Conservation (phyloP, 352 stramenopile species). For the Phytophthora colocasiae region DNA sequence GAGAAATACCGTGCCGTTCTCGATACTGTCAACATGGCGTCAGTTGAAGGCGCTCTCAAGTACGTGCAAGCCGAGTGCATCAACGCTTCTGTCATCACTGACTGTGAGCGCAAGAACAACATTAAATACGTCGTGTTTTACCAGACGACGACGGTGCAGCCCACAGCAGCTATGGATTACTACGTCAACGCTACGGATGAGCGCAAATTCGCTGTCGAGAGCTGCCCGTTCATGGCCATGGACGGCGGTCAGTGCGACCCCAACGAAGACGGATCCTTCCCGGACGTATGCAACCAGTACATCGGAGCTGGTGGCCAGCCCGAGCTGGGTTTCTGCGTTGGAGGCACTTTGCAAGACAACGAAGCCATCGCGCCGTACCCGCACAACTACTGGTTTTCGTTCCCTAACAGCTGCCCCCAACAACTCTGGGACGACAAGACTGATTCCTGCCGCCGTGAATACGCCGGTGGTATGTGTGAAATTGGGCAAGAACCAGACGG, state of each 20-base stretch:
- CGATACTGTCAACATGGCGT: conserved; percentile 64
- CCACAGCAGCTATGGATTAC: conserved; percentile 48
- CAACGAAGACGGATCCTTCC: conserved; percentile 44
- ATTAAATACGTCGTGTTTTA: conserved; percentile 73
- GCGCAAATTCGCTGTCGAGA: conserved; percentile 48
- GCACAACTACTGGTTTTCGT: conserved; percentile 87
- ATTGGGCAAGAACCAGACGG: conserved; percentile 59
- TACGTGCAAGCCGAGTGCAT: conserved; percentile 75
- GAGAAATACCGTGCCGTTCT: conserved; percentile 50
- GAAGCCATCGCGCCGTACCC: conserved; percentile 72
- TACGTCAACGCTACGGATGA: conserved; percentile 47
- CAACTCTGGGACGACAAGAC: conserved; percentile 58
- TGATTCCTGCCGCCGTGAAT: conserved; percentile 39
- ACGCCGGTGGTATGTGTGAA: conserved; percentile 52
- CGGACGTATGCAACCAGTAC: conserved; percentile 63
- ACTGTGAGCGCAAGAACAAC: conserved; percentile 64
- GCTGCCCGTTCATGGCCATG: conserved; percentile 66
- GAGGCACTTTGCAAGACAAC: conserved; percentile 50
- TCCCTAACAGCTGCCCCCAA: conserved; percentile 73
- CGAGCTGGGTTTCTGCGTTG: conserved; percentile 61
- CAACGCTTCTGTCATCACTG: conserved; percentile 44
- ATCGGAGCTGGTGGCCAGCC: conserved; percentile 49
- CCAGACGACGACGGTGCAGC: conserved; percentile 58
- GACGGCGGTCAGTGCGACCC: conserved; percentile 62
- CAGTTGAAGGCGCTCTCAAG: conserved; percentile 67